Evolutionary conservation across 2,329 filamentous ascomycete genomes (phyloP), one percentile per base, ranked within the genome.

Genomic region (Trichoderma atrobrunneum): DNA sequence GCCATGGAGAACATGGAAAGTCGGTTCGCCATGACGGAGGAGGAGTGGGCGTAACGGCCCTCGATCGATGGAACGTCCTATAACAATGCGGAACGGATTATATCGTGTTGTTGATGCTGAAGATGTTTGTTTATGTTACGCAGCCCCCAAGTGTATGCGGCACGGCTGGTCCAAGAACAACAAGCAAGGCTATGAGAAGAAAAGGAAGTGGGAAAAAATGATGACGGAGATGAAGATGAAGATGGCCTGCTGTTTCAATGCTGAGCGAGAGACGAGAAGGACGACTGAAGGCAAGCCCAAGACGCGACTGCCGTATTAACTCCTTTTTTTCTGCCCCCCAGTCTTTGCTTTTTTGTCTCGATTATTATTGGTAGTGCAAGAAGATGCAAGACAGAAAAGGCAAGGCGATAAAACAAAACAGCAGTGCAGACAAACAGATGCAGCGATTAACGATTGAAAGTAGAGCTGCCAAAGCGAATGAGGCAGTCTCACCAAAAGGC

Each of bases 1-100:
- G 85, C 86, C 79, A 90, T 85, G 76, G 90, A 92, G 79, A 91
- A 92, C 86, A 91, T 90, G 76, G 90, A 92, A 87, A 89, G 88
- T 79, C 88, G 86, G 81, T 87, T 88, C 76, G 89, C 85, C 89
- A 91, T 91, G 79, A 70, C 57, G 57, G 30, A 70, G 57, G 43
- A 68, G 63, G 56, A 71, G 48, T 64, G 68, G 68, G 68, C 68
- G 79, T 78, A 76, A 79, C 66, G 61, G 72, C 72, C 72, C 72
- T 73, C 60, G 30, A 51, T 62, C 59, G 64, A 64, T 34, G 65
- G 54, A 34, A n/a, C 34, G 36, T 65, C 24, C 21, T 56, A 39
- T 64, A 61, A 51, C 56, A 39, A 69, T 61, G 66, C 28, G 14
- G 66, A 32, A n/a, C 14, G 36, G 28, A 30, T 51, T 60, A 61